Evolutionary conservation across 495 filamentous ascomycete genomes (phyloP).

Genomic region (Xylaria longipes): DNA sequence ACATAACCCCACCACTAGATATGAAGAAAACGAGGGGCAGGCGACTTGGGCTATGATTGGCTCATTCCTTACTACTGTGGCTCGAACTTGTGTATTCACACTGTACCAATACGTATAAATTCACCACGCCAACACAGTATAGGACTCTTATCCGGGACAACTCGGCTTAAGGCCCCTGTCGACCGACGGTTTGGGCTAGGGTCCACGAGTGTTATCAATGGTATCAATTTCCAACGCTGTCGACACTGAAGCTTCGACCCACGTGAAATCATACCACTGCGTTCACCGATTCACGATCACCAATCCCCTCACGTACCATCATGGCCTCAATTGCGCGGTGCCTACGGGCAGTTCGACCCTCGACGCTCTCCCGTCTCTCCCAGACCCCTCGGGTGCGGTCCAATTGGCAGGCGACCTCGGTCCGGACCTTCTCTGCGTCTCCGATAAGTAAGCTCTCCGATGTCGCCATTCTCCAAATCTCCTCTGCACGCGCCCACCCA

Average conservation of each 20-base stretch:
- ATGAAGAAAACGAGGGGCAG: conserved; percentile 2
- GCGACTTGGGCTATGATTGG: conserved; percentile 1
- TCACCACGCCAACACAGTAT: neutral
- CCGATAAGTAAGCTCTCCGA: conserved; percentile 51
- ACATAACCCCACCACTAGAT: conserved; percentile 3
- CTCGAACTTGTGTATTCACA: neutral
- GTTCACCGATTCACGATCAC: conserved; percentile 27
- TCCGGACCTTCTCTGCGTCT: conserved; percentile 52
- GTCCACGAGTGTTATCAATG: conserved; percentile 7
- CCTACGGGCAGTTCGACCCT: conserved; percentile 51
- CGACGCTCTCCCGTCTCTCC: conserved; percentile 45
- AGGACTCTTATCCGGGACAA: conserved; percentile 17
- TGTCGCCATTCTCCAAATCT: conserved; percentile 30
- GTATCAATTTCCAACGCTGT: conserved; percentile 20
- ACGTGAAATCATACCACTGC: conserved; percentile 35
- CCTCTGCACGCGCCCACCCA: neutral
- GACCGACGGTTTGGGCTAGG: neutral
- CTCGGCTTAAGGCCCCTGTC: conserved; percentile 20
- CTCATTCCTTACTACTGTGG: neutral
- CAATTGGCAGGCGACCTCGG: conserved; percentile 35
- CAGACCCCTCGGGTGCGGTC: conserved; percentile 42
- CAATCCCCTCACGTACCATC: conserved; percentile 14
- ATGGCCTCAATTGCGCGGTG: conserved; percentile 60
- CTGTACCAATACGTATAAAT: neutral
- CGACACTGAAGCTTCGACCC: conserved; percentile 31